These are phyloP conservation scores for Berberis vulgaris DNA, from an alignment of 164 flowering plant genomes.

Conservation along the genomic window DNA sequence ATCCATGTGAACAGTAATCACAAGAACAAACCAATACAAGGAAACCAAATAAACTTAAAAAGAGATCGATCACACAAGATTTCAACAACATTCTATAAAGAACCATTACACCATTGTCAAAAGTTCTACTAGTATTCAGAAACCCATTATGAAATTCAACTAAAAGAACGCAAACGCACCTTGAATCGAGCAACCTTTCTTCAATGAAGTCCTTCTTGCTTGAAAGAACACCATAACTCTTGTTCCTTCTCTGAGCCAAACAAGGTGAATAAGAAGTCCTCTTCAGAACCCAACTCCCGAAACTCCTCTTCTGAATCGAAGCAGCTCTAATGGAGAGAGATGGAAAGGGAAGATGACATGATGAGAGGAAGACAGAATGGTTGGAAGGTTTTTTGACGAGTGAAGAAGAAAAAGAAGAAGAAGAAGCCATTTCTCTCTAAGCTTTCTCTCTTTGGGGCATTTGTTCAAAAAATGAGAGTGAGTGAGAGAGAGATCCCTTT, in stretches of 20 bases:
- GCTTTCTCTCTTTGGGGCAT: constrained; percentile 6
- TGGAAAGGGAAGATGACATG: not conserved
- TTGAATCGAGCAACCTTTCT: no score
- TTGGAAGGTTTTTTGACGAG: not conserved
- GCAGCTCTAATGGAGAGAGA: not conserved
- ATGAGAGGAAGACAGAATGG: constrained; percentile 2
- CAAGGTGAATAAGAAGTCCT: not conserved
- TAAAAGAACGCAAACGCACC: no score
- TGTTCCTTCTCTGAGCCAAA: constrained; percentile 7
- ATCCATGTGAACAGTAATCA: no score
- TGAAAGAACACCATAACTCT: constrained; percentile 17
- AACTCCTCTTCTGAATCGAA: not conserved
- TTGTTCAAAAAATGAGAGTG: constrained; percentile 3
- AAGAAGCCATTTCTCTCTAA: not conserved
- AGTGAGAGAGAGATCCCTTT: not conserved
- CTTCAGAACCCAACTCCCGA: not conserved
- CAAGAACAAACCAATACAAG: no score
- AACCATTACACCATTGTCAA: no score
- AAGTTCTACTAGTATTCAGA: no score
- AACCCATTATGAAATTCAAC: no score
- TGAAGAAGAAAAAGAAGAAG: not conserved
- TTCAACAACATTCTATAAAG: no score
- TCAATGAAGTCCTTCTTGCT: no score
- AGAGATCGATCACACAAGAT: no score
- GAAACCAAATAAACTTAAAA: no score